These are phyloP conservation scores for Pleurotus sapidus DNA, from an alignment of 768 basidiomycete species.

Conservation along the genomic window DNA sequence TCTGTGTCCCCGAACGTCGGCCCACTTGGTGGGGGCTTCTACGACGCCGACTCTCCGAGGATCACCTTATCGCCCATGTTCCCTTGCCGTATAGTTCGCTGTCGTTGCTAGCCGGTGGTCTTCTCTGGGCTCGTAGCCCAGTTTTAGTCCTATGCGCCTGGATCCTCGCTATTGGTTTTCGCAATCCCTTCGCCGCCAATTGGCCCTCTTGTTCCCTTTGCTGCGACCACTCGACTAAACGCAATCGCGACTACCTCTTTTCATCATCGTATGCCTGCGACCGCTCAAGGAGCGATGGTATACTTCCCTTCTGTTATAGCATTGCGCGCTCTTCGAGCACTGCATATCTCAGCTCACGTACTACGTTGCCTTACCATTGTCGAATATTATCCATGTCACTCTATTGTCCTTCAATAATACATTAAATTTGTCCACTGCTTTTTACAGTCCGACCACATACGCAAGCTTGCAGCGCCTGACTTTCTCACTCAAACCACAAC, in stretches of 20 bases:
- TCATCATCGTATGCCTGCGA: too few relatives aligned
- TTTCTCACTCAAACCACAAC: constrained; percentile 8
- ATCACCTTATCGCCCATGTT: neutral
- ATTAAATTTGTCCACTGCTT: constrained; percentile 7
- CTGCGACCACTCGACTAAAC: too few relatives aligned
- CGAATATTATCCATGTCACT: neutral
- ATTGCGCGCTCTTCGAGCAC: neutral
- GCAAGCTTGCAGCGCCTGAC: neutral
- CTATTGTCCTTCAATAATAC: neutral
- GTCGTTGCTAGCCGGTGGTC: too few relatives aligned
- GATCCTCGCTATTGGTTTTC: neutral
- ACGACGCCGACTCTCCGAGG: constrained; percentile 2
- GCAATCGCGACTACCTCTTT: too few relatives aligned
- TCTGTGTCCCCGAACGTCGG: neutral
- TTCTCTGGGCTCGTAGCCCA: too few relatives aligned
- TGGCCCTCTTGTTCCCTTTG: too few relatives aligned
- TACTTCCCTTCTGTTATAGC: too few relatives aligned
- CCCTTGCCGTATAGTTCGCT: neutral
- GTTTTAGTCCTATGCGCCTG: neutral
- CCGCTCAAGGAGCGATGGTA: too few relatives aligned
- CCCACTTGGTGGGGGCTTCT: neutral
- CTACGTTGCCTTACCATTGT: neutral
- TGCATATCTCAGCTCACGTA: neutral
- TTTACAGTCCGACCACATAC: constrained; percentile 5
- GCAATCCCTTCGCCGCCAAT: too few relatives aligned